Percentiles rank a stretch among this genome's conserved stretches.
Conservation (phyloP, 495 filamentous ascomycete genomes). For the Hypoxylon fragiforme region DNA sequence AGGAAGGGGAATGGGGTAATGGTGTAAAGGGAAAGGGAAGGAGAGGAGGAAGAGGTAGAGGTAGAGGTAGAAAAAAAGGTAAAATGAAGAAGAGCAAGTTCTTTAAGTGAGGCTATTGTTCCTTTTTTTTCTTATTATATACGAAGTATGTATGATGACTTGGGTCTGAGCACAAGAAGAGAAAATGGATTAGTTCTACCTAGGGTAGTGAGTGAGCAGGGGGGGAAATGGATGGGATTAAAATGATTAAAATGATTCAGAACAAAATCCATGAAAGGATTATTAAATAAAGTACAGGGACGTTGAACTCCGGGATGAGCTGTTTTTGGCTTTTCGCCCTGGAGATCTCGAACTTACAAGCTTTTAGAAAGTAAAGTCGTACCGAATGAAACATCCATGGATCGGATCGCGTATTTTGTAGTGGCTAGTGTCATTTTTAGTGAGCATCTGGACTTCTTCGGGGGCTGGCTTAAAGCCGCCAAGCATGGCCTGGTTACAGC, state of each 20-base stretch:
- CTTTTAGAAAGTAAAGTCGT: neutral
- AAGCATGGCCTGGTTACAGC: slow-evolving; percentile 4
- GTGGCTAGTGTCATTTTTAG: too few species aligned
- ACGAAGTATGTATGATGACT: neutral
- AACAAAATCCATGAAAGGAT: neutral
- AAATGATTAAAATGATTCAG: neutral
- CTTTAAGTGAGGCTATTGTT: too few species aligned
- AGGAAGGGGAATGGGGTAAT: neutral
- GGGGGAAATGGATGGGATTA: slow-evolving; percentile 3
- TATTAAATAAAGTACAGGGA: too few species aligned
- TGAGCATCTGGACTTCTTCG: too few species aligned
- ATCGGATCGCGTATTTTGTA: too few species aligned
- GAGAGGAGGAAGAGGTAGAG: too few species aligned
- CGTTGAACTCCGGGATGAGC: slow-evolving; percentile 7
- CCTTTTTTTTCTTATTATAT: slow-evolving; percentile 13
- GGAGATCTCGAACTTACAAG: slow-evolving; percentile 13
- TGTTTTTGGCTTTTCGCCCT: slow-evolving; percentile 16
- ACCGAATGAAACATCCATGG: neutral
- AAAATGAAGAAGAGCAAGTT: neutral
- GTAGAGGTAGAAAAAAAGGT: neutral
- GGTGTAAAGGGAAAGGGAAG: neutral
- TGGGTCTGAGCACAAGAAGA: slow-evolving; percentile 10
- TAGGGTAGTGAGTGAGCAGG: neutral
- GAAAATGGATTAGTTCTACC: neutral
- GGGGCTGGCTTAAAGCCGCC: slow-evolving; percentile 1